Percentiles rank a stretch among this genome's conserved stretches.
Conservation (phyloP, 1,284 basidiomycete species). For the Fistulinella staudtii region DNA sequence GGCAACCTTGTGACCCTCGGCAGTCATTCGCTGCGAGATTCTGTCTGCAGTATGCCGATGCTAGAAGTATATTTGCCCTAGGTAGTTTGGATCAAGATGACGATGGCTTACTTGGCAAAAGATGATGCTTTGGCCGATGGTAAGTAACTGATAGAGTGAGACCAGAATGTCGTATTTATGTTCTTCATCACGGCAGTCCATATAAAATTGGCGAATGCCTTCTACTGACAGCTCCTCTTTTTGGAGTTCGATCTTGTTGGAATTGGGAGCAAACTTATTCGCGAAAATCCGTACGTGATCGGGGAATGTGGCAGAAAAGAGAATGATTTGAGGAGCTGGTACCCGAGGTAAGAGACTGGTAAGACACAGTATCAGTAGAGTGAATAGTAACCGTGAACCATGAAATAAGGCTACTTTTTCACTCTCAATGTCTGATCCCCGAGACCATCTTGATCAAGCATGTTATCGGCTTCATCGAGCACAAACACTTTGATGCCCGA, state of each 20-base stretch:
- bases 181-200: slow-evolving; percentile 87
- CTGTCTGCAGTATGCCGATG: slow-evolving; percentile 90
- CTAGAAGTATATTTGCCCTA: slow-evolving; percentile 37
- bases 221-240: slow-evolving; percentile 94
- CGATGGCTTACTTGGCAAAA: slow-evolving; percentile 76
- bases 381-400: neutral
- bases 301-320: slow-evolving; percentile 98
- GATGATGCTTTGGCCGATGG: slow-evolving; percentile 96
- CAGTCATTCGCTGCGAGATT: slow-evolving; percentile 87
- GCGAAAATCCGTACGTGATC: slow-evolving; percentile 91
- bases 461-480: slow-evolving; percentile 98
- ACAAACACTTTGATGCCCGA: slow-evolving; percentile 90
- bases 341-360: slow-evolving; percentile 62
- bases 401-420: slow-evolving; percentile 62
- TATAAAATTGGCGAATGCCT: slow-evolving; percentile 96
- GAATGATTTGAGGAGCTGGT: slow-evolving; percentile 74
- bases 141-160: slow-evolving; percentile 85
- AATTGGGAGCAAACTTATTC: slow-evolving; percentile 85
- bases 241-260: slow-evolving; percentile 96
- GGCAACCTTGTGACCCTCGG: slow-evolving; percentile 94
- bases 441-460: slow-evolving; percentile 94
- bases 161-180: slow-evolving; percentile 97
- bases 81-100: neutral
- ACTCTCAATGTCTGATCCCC: slow-evolving; percentile 96
- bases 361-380: slow-evolving; percentile 8